phyloP scores from a whole-genome alignment of 805 yeast genomes.

The Wickerhamiella spandovensis region DNA sequence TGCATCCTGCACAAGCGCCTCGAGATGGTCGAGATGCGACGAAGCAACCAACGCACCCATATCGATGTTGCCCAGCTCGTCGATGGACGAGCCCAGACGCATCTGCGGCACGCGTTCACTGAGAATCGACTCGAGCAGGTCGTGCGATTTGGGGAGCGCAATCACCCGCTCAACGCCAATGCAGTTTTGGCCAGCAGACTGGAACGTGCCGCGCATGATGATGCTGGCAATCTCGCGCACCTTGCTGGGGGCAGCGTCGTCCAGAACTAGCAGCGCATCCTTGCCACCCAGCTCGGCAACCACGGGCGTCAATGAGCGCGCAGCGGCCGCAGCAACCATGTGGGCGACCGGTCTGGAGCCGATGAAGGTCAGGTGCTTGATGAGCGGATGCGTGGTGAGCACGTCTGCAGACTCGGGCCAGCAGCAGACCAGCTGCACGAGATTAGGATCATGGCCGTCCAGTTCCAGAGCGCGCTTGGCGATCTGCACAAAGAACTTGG shows the following conservation, averaged over 20 bases:
- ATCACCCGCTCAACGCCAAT: constrained; percentile 94
- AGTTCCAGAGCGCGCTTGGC: constrained; percentile 58
- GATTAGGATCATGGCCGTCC: constrained; percentile 64
- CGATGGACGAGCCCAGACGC: constrained; percentile 82
- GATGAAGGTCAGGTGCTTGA: constrained; percentile 84
- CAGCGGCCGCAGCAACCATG: constrained; percentile 68
- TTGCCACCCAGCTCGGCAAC: constrained; percentile 96
- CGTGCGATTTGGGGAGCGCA: constrained; percentile 60
- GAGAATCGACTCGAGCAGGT: constrained; percentile 43
- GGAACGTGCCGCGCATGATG: constrained; percentile 89
- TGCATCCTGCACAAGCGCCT: constrained; percentile 57
- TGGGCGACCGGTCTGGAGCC: constrained; percentile 95
- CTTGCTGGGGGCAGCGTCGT: constrained; percentile 24
- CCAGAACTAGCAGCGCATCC: constrained; percentile 79
- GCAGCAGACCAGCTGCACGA: constrained; percentile 80
- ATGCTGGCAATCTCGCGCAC: constrained; percentile 47
- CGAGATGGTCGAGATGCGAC: constrained; percentile 55
- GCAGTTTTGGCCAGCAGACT: constrained; percentile 95
- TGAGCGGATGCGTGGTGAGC: constrained; percentile 69
- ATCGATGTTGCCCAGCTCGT: constrained; percentile 79
- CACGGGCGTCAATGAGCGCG: constrained; percentile 80
- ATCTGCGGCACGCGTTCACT: constrained; percentile 43
- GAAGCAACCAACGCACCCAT: constrained; percentile 92
- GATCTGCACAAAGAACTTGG: constrained; percentile 60
- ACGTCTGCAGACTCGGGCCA: constrained; percentile 83